Evolutionary conservation across 202 grass and related monocot genomes (phyloP).

Genomic region (Zoysia matrella): DNA sequence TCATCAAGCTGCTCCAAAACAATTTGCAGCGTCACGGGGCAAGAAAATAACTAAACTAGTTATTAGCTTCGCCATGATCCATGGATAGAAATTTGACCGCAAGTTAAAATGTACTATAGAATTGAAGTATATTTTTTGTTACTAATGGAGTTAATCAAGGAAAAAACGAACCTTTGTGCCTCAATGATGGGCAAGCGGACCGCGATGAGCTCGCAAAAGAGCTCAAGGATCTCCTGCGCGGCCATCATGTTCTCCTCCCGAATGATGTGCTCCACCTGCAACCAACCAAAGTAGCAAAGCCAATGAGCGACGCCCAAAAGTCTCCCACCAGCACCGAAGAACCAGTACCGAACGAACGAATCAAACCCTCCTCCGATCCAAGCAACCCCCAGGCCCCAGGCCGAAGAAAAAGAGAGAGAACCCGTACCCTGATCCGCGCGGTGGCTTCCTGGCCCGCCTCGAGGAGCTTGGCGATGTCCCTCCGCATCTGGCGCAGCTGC

Average conservation of each 20-base stretch:
- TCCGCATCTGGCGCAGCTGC: slow-evolving; percentile 97
- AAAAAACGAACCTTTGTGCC: slow-evolving; percentile 63
- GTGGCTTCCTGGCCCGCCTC: slow-evolving; percentile 95
- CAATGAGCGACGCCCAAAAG: neutral
- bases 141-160: neutral
- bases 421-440: slow-evolving; percentile 76
- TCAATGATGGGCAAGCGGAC: slow-evolving; percentile 93
- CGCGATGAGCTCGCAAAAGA: slow-evolving; percentile 87
- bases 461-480: slow-evolving; percentile 95
- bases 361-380: neutral
- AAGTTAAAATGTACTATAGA: neutral
- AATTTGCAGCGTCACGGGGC: neutral
- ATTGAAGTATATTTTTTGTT: neutral
- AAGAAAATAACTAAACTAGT: neutral
- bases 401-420: neutral
- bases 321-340: neutral
- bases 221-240: slow-evolving; percentile 96
- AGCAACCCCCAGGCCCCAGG: neutral
- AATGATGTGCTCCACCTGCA: slow-evolving; percentile 93
- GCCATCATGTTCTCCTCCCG: slow-evolving; percentile 99
- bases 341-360: neutral
- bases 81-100: neutral
- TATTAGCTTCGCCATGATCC: neutral
- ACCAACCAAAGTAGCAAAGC: neutral
- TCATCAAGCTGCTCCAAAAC: neutral